phyloP scores from a whole-genome alignment of 2,329 filamentous ascomycete species.

The Colletotrichum sp. region DNA sequence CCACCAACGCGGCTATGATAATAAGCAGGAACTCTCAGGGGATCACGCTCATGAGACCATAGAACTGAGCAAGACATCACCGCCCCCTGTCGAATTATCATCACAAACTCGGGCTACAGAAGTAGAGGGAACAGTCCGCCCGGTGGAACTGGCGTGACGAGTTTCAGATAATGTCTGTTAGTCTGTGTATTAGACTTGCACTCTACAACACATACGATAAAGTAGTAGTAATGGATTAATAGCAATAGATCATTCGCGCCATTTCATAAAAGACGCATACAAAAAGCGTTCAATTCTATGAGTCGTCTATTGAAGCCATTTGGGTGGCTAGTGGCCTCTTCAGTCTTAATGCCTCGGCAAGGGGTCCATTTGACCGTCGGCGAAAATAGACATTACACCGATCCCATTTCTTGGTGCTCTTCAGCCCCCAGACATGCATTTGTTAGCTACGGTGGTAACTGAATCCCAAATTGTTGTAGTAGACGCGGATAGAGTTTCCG shows the following conservation, averaged over 20 bases:
- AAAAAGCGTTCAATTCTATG: not conserved
- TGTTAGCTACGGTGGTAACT: not conserved
- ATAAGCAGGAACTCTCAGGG: conserved; percentile 1
- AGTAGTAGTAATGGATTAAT: not conserved
- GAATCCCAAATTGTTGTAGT: fast-evolving
- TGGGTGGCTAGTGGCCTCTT: not conserved
- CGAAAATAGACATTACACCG: not conserved
- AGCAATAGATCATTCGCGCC: not conserved
- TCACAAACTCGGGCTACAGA: not conserved
- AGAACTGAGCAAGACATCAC: not conserved
- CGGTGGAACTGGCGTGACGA: not conserved
- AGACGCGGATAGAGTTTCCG: not conserved
- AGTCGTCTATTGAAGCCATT: not conserved
- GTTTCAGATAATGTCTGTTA: not conserved
- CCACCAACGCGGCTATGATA: not conserved
- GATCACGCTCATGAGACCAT: not conserved
- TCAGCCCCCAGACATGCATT: not conserved
- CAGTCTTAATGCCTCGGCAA: not conserved
- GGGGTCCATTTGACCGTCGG: not conserved
- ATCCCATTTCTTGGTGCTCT: not conserved
- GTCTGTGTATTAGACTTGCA: not conserved
- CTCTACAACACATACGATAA: not conserved
- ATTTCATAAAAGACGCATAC: not conserved
- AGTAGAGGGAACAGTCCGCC: not conserved
- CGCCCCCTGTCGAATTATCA: not conserved